These are phyloP conservation scores for Clarireedia homoeocarpa DNA, from an alignment of 2,329 filamentous ascomycete species.

Conservation along the genomic window DNA sequence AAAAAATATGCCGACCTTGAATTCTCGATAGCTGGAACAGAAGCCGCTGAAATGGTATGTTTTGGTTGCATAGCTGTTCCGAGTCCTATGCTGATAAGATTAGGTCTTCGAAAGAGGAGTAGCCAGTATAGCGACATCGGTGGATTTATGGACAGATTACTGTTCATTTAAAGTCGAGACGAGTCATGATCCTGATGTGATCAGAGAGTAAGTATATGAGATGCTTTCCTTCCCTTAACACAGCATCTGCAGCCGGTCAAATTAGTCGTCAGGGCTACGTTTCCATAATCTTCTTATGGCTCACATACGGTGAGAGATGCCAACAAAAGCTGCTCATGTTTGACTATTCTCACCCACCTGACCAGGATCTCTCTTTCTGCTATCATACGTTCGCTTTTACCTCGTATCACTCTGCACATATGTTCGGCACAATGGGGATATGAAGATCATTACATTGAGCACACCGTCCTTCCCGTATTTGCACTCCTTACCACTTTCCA, in stretches of 20 bases:
- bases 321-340: conserved; percentile 49
- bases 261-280: conserved; percentile 17
- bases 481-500: conserved; percentile 39
- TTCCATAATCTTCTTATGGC: conserved; percentile 34
- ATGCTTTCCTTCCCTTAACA: conserved; percentile 60
- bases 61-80: not conserved
- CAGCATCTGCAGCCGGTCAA: conserved; percentile 35
- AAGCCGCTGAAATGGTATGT: conserved; percentile 90
- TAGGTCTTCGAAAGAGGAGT: conserved; percentile 94
- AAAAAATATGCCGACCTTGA: conserved; percentile 98
- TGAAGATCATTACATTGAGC: conserved; percentile 41
- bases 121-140: conserved; percentile 84
- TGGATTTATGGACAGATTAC: conserved; percentile 96
- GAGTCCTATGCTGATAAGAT: conserved; percentile 21
- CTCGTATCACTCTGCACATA: conserved; percentile 30
- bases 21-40: conserved; percentile 92
- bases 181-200: conserved; percentile 85
- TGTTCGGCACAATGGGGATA: conserved; percentile 36
- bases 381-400: conserved; percentile 38
- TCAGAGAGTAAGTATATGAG: conserved; percentile 96
- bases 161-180: conserved; percentile 98
- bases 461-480: conserved; percentile 55
- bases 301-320: conserved; percentile 64
- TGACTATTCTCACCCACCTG: conserved; percentile 57
- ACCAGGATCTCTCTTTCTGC: conserved; percentile 51